Evolutionary conservation across 495 filamentous ascomycete species (phyloP), one percentile per base, ranked within the genome.

Genomic region (Penicillium psychrofluorescens): DNA sequence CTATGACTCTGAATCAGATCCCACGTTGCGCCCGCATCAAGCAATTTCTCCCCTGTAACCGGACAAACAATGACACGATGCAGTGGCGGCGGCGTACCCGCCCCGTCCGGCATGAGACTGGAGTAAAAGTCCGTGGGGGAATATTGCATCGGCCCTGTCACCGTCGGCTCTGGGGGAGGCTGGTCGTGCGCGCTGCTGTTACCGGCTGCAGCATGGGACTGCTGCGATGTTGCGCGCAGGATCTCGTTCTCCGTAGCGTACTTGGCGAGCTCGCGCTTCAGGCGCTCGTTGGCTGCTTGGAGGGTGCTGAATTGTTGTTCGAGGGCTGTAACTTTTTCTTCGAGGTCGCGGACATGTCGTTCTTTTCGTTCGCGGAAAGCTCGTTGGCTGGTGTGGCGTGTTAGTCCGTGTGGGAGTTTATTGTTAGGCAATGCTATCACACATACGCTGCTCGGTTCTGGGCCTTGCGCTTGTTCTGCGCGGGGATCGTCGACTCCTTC

Each of bases 361-460:
- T 96, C 92, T 66, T 96, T 98, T 50, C 92, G 85, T 62, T 98
- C 92, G 44, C 92, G 88, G 62, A 96, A 98, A 37, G 92, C 92
- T 56, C 92, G 84, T 71, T 98, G 92, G 29, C 91, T 96, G 47
- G 22, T 22, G 22, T 6, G 22, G 22, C 4, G 3, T 22, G 22
- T 22, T 22, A 22, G 22, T 22, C 22, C 22, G 16, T 39, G 36
- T 29, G 29, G 49, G 33, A 16, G 29, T 33, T 14, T 28, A 8
- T 40, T 40, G 16, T 6, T 9, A 39, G 43, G 31, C 35, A 38
- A 48, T 45, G 47, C 31, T 48, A 34, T 50, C 14, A 53, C 50
- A 81, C 87, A 59, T 84, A 97, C 91, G 91, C 91, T 66, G 90
- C 90, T 60, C 92, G 75, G 50, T 98, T 98, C 68, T 98, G 91